Percentiles rank a stretch among this genome's conserved stretches.
Evolutionary conservation across 768 basidiomycete genomes (phyloP).

Genomic region (Mycena amicta): DNA sequence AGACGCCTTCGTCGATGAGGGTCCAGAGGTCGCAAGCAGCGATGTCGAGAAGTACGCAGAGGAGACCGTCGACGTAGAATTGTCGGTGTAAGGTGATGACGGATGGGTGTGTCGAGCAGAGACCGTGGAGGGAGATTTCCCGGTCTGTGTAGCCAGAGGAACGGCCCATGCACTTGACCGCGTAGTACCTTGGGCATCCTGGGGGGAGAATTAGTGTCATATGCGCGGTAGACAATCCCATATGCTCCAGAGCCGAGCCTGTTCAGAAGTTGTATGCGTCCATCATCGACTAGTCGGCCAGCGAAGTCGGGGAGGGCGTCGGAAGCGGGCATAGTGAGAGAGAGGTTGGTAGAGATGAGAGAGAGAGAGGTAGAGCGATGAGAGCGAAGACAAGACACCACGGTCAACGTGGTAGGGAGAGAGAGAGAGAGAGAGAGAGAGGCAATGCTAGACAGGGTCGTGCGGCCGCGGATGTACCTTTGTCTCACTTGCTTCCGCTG

Average conservation of each 20-base stretch:
- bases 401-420: background rate
- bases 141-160: slow-evolving; percentile 42
- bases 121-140: slow-evolving; percentile 44
- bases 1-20: slow-evolving; percentile 41
- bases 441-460: background rate
- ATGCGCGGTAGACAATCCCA: slow-evolving; percentile 4
- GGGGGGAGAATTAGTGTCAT: background rate
- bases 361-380: background rate
- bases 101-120: slow-evolving; percentile 33
- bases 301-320: background rate
- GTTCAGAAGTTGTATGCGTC: background rate
- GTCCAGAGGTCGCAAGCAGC: slow-evolving; percentile 49
- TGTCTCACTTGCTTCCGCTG: background rate
- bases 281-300: slow-evolving; percentile 2
- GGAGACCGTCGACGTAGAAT: slow-evolving; percentile 36
- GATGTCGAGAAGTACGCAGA: slow-evolving; percentile 33
- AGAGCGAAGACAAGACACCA: background rate
- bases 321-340: background rate
- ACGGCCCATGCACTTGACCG: slow-evolving; percentile 56
- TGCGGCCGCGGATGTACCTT: background rate
- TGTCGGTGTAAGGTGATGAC: slow-evolving; percentile 53
- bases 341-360: background rate
- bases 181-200: slow-evolving; percentile 20
- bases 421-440: background rate
- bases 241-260: slow-evolving; percentile 1